These are phyloP conservation scores for Thermothelomyces thermophilus DNA, from an alignment of 2,329 filamentous ascomycete genomes.

Conservation along the genomic window DNA sequence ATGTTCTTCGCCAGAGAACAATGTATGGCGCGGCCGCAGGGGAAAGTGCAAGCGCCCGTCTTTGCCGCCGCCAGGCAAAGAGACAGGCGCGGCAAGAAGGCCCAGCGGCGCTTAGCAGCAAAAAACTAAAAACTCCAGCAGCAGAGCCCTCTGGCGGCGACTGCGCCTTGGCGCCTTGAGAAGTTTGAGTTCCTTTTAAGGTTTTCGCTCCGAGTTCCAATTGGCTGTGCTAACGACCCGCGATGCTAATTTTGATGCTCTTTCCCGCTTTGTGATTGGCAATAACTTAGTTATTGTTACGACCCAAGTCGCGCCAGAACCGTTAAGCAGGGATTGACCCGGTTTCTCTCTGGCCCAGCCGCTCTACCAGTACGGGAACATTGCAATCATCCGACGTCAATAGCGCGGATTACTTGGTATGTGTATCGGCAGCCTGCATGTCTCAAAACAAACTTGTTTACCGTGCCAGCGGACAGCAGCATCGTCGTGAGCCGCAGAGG, in stretches of 20 bases:
- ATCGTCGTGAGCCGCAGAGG: neutral
- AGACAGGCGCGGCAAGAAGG: neutral
- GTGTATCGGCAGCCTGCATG: no score
- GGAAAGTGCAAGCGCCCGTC: slow-evolving; percentile 5
- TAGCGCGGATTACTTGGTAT: neutral
- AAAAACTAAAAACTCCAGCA: no score
- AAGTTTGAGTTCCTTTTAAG: no score
- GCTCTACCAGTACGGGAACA: no score
- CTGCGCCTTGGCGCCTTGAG: no score
- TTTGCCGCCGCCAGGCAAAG: neutral
- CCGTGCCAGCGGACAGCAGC: neutral
- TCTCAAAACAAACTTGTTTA: neutral
- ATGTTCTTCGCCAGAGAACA: no score
- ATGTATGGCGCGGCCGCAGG: no score
- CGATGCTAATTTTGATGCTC: neutral
- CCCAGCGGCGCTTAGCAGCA: slow-evolving; percentile 2
- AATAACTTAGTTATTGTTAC: slow-evolving; percentile 6
- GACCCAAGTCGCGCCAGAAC: neutral
- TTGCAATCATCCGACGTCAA: slow-evolving; percentile 1
- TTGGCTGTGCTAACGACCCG: neutral
- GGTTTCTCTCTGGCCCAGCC: no score
- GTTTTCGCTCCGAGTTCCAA: neutral
- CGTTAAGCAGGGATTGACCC: no score
- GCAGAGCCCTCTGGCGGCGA: no score
- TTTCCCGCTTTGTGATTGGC: slow-evolving; percentile 6